phyloP scores from a whole-genome alignment of 2,329 filamentous ascomycete genomes.

The Botrytis paeoniae region DNA sequence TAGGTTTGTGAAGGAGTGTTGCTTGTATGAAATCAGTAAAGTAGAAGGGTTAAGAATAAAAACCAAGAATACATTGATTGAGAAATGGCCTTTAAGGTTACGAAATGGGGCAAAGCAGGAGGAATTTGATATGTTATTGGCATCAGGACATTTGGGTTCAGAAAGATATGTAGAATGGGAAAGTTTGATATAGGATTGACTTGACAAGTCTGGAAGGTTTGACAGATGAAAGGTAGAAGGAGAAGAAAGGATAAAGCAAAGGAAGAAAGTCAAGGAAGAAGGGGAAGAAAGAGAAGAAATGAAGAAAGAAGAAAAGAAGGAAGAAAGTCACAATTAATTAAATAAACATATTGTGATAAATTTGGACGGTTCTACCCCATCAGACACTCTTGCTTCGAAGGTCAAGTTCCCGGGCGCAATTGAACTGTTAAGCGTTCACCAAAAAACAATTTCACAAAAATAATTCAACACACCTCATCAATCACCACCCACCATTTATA shows the following conservation, averaged over 20 bases:
- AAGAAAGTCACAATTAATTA: background rate
- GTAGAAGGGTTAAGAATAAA: slow-evolving; percentile 16
- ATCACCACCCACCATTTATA: background rate
- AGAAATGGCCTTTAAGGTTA: slow-evolving; percentile 23
- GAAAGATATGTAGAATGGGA: slow-evolving; percentile 32
- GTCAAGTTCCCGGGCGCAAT: background rate
- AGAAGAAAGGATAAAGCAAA: background rate
- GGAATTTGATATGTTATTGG: slow-evolving; percentile 12
- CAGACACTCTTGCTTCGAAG: background rate
- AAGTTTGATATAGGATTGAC: slow-evolving; percentile 24
- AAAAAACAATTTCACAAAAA: background rate
- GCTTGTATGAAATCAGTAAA: background rate
- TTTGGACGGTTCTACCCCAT: background rate
- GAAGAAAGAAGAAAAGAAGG: background rate
- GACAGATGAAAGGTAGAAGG: background rate
- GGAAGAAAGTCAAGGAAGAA: background rate
- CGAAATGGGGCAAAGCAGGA: slow-evolving; percentile 1
- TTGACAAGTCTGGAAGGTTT: background rate
- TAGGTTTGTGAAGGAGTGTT: background rate
- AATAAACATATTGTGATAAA: no score
- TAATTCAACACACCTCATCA: background rate
- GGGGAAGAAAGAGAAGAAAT: no score
- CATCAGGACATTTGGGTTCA: background rate
- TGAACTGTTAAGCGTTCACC: background rate
- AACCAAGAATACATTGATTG: slow-evolving; percentile 17